Conservation (phyloP, 2,329 filamentous ascomycete species). For the Pseudocercospora fijiensis region DNA sequence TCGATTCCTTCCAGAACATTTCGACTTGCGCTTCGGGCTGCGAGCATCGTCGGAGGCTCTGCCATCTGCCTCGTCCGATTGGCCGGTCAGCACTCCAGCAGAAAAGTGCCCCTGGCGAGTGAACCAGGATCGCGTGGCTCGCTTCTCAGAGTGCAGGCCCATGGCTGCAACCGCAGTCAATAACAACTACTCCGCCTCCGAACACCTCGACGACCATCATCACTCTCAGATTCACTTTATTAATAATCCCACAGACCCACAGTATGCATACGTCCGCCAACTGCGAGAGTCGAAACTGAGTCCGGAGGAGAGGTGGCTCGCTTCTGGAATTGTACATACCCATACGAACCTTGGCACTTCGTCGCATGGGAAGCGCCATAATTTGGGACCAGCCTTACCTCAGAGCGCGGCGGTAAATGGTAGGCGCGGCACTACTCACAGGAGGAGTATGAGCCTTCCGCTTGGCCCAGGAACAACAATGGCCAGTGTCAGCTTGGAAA, state of each 20-base stretch:
- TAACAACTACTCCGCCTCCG: conserved; percentile 1
- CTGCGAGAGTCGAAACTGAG: conserved; percentile 2
- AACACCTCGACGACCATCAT: neutral
- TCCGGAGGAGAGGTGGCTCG: conserved; percentile 5
- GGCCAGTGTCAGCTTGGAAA: conserved; percentile 24
- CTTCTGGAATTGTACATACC: conserved; percentile 4
- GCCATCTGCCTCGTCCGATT: neutral
- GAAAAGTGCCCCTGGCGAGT: conserved; percentile 1
- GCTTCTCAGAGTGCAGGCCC: neutral
- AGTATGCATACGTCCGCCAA: neutral
- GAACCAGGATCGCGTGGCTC: conserved; percentile 4
- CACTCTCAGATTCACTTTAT: conserved; percentile 8
- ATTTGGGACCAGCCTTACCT: conserved; percentile 20
- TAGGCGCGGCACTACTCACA: conserved; percentile 13
- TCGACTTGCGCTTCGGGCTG: neutral
- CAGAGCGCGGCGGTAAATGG: conserved; percentile 19
- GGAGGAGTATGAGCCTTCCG: conserved; percentile 23
- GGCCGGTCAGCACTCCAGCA: neutral
- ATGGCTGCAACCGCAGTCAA: neutral
- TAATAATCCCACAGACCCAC: conserved; percentile 4
- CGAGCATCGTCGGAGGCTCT: neutral
- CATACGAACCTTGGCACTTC: conserved; percentile 21
- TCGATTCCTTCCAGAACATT: conserved; percentile 1
- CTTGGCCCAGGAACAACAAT: conserved; percentile 14
- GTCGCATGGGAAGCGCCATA: conserved; percentile 10